These are phyloP conservation scores for Cordyceps tenuipes DNA, from an alignment of 2,329 filamentous ascomycete genomes.

Conservation along the genomic window DNA sequence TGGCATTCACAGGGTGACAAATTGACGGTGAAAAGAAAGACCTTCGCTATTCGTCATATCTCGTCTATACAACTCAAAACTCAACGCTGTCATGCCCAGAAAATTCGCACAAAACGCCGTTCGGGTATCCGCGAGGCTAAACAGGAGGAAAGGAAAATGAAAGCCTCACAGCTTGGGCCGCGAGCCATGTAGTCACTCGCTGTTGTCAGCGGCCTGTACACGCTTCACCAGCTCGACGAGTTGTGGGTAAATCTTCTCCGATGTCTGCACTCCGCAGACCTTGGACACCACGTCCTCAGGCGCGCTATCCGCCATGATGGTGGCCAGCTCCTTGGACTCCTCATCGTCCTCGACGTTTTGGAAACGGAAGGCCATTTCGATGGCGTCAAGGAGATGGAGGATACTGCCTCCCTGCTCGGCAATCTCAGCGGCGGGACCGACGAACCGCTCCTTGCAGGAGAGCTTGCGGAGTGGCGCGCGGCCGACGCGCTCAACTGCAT, in stretches of 20 bases:
- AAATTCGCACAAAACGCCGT: background rate
- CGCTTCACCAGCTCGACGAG: constrained; percentile 73
- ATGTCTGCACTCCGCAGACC: constrained; percentile 70
- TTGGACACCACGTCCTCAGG: constrained; percentile 69
- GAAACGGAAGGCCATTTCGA: constrained; percentile 92
- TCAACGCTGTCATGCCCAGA: background rate
- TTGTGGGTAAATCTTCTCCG: constrained; percentile 68
- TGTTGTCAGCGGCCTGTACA: constrained; percentile 57
- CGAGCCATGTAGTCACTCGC: constrained; percentile 28
- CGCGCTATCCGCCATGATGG: constrained; percentile 68
- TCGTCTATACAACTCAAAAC: constrained; percentile 1
- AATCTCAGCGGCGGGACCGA: constrained; percentile 82
- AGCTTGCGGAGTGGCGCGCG: constrained; percentile 92
- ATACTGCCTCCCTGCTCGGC: constrained; percentile 71
- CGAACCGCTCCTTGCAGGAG: constrained; percentile 89
- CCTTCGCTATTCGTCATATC: background rate
- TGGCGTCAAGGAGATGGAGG: constrained; percentile 66
- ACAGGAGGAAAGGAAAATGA: background rate
- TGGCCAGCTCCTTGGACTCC: constrained; percentile 76
- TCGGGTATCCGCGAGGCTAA: constrained; percentile 1
- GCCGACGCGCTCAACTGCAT: constrained; percentile 89
- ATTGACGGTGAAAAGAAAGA: background rate
- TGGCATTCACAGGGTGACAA: background rate
- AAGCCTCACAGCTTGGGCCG: background rate
- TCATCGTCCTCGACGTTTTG: constrained; percentile 89